phyloP scores from a whole-genome alignment of 2,329 filamentous ascomycete species.

The Orbilia blumenaviensis region DNA sequence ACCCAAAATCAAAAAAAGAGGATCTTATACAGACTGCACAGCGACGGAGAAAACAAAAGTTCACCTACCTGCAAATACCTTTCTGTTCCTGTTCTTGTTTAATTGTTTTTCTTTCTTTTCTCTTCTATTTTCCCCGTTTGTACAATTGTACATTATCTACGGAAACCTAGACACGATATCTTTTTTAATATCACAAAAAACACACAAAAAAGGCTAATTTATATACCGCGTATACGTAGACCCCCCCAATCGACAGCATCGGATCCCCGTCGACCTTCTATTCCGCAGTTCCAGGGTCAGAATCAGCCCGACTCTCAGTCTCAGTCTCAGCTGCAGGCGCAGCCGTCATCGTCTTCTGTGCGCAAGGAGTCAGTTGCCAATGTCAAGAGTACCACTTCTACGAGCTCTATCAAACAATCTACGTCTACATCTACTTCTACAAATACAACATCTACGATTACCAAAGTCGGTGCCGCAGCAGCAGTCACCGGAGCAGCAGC shows the following conservation, averaged over 20 bases:
- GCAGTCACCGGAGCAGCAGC: conserved; percentile 4
- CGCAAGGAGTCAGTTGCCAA: background rate
- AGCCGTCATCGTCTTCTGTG: conserved; percentile 1
- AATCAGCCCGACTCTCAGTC: conserved; percentile 1
- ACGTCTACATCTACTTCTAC: conserved; percentile 21
- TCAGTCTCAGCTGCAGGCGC: no score
- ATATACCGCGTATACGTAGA: conserved; percentile 43
- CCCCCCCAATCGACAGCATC: conserved; percentile 27
- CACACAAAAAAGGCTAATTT: conserved; percentile 48
- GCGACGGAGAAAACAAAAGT: no score
- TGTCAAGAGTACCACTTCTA: no score
- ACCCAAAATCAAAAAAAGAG: background rate
- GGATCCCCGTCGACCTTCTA: conserved; percentile 25
- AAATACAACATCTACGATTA: conserved; percentile 5
- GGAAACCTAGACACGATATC: conserved; percentile 1
- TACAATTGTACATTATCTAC: conserved; percentile 14
- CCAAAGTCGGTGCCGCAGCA: conserved; percentile 16
- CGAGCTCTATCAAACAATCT: conserved; percentile 15
- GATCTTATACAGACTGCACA: conserved; percentile 13
- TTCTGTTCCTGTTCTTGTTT: no score
- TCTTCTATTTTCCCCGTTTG: background rate
- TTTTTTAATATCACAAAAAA: conserved; percentile 22
- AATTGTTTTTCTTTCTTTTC: no score
- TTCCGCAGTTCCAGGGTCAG: conserved; percentile 11
- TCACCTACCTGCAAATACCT: no score